A percentile compares a stretch with the other conserved stretches of the same genome.
These are phyloP conservation scores for Cucumis hystrix DNA, from an alignment of 306 rosid species.

Conservation along the genomic window DNA sequence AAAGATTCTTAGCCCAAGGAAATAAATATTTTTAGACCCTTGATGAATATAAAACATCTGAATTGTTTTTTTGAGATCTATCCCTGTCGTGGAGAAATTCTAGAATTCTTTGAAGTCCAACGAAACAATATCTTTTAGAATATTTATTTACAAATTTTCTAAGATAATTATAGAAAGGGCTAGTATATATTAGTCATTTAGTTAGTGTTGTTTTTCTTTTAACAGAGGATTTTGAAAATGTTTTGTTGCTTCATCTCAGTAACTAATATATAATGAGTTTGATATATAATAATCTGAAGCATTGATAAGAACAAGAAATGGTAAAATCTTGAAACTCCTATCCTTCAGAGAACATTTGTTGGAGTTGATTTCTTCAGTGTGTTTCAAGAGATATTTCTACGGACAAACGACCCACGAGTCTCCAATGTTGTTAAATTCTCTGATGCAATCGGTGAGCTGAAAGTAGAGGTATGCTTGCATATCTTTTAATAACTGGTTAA, in stretches of 20 bases:
- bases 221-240: not conserved
- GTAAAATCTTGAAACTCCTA: not conserved
- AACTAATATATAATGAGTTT: not conserved
- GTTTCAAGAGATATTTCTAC: slow-evolving; percentile 83
- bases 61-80: not conserved
- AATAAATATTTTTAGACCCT: not conserved
- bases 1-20: not conserved
- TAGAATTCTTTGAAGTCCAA: not conserved
- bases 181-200: not conserved
- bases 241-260: not conserved
- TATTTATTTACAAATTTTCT: too few species aligned
- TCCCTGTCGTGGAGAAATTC: not conserved
- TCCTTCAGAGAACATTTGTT: slow-evolving; percentile 84
- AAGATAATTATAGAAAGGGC: not conserved
- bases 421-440: slow-evolving; percentile 74
- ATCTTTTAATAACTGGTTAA: not conserved
- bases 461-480: slow-evolving; percentile 70
- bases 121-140: not conserved
- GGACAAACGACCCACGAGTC: slow-evolving; percentile 73
- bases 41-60: not conserved
- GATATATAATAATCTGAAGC: not conserved
- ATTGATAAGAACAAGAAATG: not conserved
- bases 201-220: not conserved
- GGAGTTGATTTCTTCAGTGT: slow-evolving; percentile 81
- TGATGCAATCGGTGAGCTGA: slow-evolving; percentile 92